Percentiles rank a stretch among this genome's conserved stretches.
Evolutionary conservation across 805 yeast genomes (phyloP).

Genomic region (Pichia deserticola): DNA sequence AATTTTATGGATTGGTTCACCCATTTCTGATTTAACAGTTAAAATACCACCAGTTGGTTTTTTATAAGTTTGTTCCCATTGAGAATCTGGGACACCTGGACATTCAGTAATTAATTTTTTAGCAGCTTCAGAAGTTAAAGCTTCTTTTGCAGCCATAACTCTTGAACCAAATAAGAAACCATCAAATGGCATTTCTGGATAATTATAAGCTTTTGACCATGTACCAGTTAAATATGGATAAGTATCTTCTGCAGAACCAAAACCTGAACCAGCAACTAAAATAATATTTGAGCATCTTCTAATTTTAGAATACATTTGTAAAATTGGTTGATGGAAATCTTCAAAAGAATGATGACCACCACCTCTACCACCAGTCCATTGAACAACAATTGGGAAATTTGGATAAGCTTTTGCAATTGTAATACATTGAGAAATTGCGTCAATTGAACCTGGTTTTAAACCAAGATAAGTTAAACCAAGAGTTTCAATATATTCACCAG

Average conservation of each 20-base stretch:
- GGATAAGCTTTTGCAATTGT: conserved; percentile 95
- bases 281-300: conserved; percentile 87
- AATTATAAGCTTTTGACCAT: conserved; percentile 82
- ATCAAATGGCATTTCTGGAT: conserved; percentile 99
- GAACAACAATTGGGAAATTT: conserved; percentile 89
- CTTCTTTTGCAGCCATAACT: conserved; percentile 96
- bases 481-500: conserved; percentile 89
- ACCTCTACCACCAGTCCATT: conserved; percentile 99
- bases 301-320: conserved; percentile 92
- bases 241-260: conserved; percentile 94
- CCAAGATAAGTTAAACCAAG: conserved; percentile 91
- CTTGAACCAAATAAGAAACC: conserved; percentile 95
- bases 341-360: conserved; percentile 99
- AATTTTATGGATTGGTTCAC: conserved; percentile 97
- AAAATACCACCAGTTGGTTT: conserved; percentile 95
- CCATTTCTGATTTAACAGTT: conserved; percentile 98
- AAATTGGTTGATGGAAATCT: conserved; percentile 96
- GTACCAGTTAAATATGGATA: conserved; percentile 96
- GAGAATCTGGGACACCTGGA: conserved; percentile 77
- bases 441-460: conserved; percentile 96
- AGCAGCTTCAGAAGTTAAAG: conserved; percentile 88
- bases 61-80: conserved; percentile 94
- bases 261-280: conserved; percentile 95
- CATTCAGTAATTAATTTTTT: conserved; percentile 86
- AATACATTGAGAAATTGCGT: conserved; percentile 79